Base-by-base conservation (phyloP, 2,329 filamentous ascomycete genomes). In the Diplodia sapinea region DNA sequence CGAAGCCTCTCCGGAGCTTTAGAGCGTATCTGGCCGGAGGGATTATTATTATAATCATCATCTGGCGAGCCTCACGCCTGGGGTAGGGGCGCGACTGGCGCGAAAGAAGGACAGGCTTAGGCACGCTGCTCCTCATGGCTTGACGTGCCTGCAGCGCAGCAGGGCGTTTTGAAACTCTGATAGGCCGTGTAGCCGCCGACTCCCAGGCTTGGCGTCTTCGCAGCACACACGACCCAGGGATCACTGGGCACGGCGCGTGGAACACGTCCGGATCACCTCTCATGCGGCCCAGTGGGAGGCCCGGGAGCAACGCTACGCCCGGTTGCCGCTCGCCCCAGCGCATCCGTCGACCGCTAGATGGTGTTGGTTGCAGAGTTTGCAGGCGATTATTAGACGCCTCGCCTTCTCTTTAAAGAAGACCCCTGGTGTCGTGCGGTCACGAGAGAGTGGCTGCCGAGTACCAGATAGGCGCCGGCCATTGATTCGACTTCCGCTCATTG, bases 401-500 rank as follows among this genome's bases (percentile, higher is more conserved):
- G 59, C 59, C 50, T 56, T 47, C 59, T 63, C 59, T 63, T 63
- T 63, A 63, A 63, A 63, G 59, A 51, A 51, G 59, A 31, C 43
- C 59, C 59, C 59, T 49, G 59, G 59, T 47, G 65, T 54, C 43
- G 65, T 56, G 55, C 65, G n/a, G 66, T 68, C 57, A 64, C 66
- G 57, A 54, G 56, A 67, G 54, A 61, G 49, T 62, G 65, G 65
- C 65, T 67, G 36, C 55, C n/a, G 40, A 57, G 38, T 40, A 50
- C 36, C 64, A 51, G 50, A 49, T 62, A 69, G 66, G 64, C 68
- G 66, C 69, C 66, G 38, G 52, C 38, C 38, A 17, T 36, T 69
- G 57, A 67, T 70, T 68, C 59, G 67, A 69, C 47, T 66, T 36
- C 26, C 51, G 26, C 36, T 66, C 36, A 51, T 33, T 67, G 56